These are phyloP conservation scores for Backusella mclennaniae DNA, from an alignment of 192 early-diverging fungal genomes.

Conservation along the genomic window DNA sequence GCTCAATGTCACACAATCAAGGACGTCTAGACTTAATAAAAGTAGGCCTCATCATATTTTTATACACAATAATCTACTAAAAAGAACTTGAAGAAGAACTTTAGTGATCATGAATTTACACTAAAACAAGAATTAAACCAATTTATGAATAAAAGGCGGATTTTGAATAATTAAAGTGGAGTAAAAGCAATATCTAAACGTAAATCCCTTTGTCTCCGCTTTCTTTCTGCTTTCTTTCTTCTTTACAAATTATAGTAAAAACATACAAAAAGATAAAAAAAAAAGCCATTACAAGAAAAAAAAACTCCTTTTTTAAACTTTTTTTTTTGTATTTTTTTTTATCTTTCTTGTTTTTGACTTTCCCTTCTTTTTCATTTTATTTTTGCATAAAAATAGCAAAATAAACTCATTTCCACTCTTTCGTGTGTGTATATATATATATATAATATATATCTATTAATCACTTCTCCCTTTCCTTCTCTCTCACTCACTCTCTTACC, in stretches of 20 bases:
- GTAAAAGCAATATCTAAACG: background rate
- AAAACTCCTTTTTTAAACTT: background rate
- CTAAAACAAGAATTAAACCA: conserved; percentile 3
- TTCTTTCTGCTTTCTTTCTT: background rate
- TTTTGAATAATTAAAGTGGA: conserved; percentile 3
- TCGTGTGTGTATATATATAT: background rate
- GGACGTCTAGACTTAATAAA: background rate
- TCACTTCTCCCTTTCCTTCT: background rate
- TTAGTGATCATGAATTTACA: background rate
- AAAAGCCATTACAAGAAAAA: background rate
- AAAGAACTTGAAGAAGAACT: background rate
- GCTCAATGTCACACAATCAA: background rate
- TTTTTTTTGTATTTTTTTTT: background rate
- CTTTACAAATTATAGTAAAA: background rate
- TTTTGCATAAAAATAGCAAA: background rate
- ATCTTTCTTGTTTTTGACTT: background rate
- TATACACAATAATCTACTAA: conserved; percentile 6
- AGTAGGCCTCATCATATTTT: background rate
- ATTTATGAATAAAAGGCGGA: background rate
- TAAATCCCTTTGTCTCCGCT: background rate
- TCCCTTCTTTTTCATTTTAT: background rate
- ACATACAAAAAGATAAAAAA: background rate
- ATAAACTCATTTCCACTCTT: background rate
- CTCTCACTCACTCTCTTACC: background rate
- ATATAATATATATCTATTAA: background rate